phyloP scores from a whole-genome alignment of 192 early-diverging fungal genomes.

The Rhizoclosmatium sp. region DNA sequence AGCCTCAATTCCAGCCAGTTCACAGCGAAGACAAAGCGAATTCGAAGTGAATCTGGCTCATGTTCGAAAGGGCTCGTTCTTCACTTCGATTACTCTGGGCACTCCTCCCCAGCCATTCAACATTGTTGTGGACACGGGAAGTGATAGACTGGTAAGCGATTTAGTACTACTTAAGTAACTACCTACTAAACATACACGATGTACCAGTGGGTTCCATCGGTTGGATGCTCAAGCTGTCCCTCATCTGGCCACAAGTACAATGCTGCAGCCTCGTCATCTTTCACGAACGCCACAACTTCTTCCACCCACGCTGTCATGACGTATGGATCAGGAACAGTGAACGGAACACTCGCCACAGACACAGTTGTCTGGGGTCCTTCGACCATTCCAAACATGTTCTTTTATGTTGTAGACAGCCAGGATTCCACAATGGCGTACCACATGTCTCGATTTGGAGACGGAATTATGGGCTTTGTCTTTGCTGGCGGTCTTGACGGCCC shows the following conservation, averaged over 20 bases:
- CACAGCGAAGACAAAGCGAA: too few species aligned
- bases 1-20: too few species aligned
- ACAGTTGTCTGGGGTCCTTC: background rate
- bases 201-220: conserved; percentile 55
- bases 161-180: too few species aligned
- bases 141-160: conserved; percentile 68
- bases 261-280: background rate
- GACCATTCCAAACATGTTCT: background rate
- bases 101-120: conserved; percentile 86
- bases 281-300: background rate
- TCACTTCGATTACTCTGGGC: conserved; percentile 29
- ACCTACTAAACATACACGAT: background rate
- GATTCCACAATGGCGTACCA: background rate
- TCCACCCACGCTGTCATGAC: background rate
- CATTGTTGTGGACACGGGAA: conserved; percentile 91
- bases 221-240: background rate
- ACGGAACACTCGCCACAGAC: background rate
- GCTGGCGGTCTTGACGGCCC: background rate
- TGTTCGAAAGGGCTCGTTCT: background rate
- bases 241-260: background rate
- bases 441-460: conserved; percentile 9
- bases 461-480: conserved; percentile 20
- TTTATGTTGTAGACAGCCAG: background rate
- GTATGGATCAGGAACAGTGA: conserved; percentile 17
- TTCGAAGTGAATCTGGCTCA: background rate